Base-by-base conservation (phyloP, 2,329 filamentous ascomycete genomes). In the Colletotrichum theobromicola region DNA sequence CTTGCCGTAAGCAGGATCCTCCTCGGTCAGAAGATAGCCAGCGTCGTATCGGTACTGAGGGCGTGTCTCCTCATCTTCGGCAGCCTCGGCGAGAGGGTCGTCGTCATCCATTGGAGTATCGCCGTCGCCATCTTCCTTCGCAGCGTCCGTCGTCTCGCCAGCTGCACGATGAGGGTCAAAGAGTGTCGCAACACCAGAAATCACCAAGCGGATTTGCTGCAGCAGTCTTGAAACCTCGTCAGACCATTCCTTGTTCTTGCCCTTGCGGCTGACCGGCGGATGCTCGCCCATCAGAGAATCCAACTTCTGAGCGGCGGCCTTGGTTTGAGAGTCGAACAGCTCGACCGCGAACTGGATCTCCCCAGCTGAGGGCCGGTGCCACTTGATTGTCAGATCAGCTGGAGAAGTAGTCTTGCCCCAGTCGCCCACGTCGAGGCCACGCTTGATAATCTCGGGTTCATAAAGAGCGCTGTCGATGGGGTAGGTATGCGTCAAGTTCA, bases 161-260 rank as follows among this genome's bases (percentile, higher is more conserved):
- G 94, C 93, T 5, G 93, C 92, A 21, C 92, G 91, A 78, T 92
- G 90, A 2, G 95, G 93, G 80, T 98, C 95, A 81, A 99, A 98
- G 13, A 99, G 88, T 2, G 94, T 93, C 9, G 96, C 96, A 72
- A 98, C 93, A 67, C 97, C 97, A 4, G 96, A 97, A 30, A 98
- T 92, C 58, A 98, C 92, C n/a, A 99, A 89, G 34, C 96, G 90
- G 16, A 99, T 88, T 66, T 98, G 93, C 15, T 96, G 94, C 71
- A 99, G 89, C 77, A 98, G 95, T 70, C 97, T 89, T 3, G 95
- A 96, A 32, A 98, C 93, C 82, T 99, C 97, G 82, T 99, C 97
- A 0, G 96, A 98, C 97, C 97, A 99, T 79, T 98, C 96, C 84
- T 98, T 99, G 78, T 98, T 97, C 82, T 96, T 98, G 46, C 97